phyloP scores from a whole-genome alignment of 2,329 filamentous ascomycete species.

The Aspergillus sergii region DNA sequence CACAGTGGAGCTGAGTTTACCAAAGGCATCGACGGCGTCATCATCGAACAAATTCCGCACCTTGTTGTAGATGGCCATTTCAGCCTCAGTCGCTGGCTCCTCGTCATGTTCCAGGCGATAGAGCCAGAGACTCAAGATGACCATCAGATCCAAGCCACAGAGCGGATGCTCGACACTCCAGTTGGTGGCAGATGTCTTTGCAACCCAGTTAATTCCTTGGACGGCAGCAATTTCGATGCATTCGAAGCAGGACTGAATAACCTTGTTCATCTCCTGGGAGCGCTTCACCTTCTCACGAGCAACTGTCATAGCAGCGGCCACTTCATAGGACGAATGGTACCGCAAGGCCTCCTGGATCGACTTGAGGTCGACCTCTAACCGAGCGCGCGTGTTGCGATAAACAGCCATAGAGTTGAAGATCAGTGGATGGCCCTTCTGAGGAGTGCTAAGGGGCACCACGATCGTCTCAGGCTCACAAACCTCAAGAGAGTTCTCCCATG shows the following conservation, averaged over 20 bases:
- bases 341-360: constrained; percentile 92
- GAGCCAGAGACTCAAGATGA: constrained; percentile 96
- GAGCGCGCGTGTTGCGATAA: constrained; percentile 89
- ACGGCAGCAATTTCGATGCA: constrained; percentile 95
- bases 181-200: constrained; percentile 95
- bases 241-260: constrained; percentile 96
- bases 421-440: constrained; percentile 92
- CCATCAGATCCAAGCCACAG: constrained; percentile 95
- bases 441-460: constrained; percentile 85
- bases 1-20: constrained; percentile 91
- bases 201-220: constrained; percentile 96
- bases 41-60: constrained; percentile 83
- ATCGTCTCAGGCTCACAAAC: constrained; percentile 90
- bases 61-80: constrained; percentile 60
- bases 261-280: constrained; percentile 96
- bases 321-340: constrained; percentile 96
- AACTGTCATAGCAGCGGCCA: constrained; percentile 93
- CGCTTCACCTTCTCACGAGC: constrained; percentile 93
- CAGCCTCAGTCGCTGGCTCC: constrained; percentile 62
- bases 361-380: constrained; percentile 93
- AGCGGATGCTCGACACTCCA: constrained; percentile 99
- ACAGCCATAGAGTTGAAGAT: constrained; percentile 98
- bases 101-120: constrained; percentile 99
- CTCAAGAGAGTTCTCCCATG: constrained; percentile 97
- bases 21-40: constrained; percentile 80